A percentile compares a stretch with the other conserved stretches of the same genome.
Conservation (phyloP, 805 yeast genomes). For the Cyberlindnera maritima region DNA sequence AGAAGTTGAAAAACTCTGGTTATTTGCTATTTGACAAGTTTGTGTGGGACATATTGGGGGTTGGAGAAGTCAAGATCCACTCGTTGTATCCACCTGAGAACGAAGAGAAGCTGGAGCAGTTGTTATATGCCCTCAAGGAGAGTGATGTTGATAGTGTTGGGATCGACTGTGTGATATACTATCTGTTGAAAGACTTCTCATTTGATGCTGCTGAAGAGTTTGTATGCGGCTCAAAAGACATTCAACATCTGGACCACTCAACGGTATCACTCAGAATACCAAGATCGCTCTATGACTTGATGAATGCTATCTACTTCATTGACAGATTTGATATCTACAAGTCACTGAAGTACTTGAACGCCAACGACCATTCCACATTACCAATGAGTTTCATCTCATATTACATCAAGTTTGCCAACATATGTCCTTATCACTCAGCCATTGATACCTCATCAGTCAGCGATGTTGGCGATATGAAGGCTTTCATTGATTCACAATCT, state of each 20-base stretch:
- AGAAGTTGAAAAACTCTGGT: conserved; percentile 15
- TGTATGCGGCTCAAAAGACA: conserved; percentile 4
- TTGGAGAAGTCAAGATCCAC: conserved; percentile 8
- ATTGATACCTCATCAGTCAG: conserved; percentile 1
- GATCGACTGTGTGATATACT: conserved; percentile 20
- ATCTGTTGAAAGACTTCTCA: conserved; percentile 26
- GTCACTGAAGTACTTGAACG: conserved; percentile 16
- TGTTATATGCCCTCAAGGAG: conserved; percentile 13
- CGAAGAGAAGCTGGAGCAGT: conserved; percentile 14
- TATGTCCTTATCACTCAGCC: conserved; percentile 23
- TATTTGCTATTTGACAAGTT: conserved; percentile 21
- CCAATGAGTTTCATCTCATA: conserved; percentile 19
- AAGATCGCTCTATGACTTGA: conserved; percentile 15
- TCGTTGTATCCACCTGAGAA: conserved; percentile 26
- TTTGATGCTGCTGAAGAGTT: conserved; percentile 20
- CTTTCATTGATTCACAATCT: conserved; percentile 12
- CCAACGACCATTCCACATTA: conserved; percentile 6
- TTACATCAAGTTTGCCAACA: conserved; percentile 22
- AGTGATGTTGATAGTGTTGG: conserved; percentile 10
- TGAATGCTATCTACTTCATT: conserved; percentile 24
- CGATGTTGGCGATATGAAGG: conserved; percentile 12
- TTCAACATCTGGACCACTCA: conserved; percentile 6
- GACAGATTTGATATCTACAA: conserved; percentile 26
- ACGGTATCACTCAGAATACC: conserved; percentile 6
- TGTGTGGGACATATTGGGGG: conserved; percentile 18